Percentiles rank a stretch among this genome's conserved stretches.
phyloP scores from a whole-genome alignment of 345 rosid species.

The Euphorbia peplus region DNA sequence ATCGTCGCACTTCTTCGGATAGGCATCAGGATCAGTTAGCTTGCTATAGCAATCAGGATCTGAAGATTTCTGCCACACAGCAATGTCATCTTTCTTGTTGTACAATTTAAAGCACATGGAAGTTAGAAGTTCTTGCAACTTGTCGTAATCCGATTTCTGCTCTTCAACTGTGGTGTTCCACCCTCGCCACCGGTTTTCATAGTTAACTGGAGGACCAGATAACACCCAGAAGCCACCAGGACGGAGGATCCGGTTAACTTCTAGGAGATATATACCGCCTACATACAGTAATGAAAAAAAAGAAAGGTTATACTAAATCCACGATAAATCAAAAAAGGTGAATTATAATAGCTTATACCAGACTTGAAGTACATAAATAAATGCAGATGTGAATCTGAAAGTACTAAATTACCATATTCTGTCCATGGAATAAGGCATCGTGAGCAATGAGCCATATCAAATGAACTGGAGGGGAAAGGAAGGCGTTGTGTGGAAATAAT shows the following conservation, averaged over 20 bases:
- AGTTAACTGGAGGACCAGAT: conserved; percentile 97
- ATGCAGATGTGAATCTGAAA: background rate
- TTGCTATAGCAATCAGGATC: conserved; percentile 66
- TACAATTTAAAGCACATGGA: conserved; percentile 94
- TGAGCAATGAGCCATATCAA: conserved; percentile 99
- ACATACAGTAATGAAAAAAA: conserved; percentile 13
- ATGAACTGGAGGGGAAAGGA: conserved; percentile 92
- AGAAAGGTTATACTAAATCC: conserved; percentile 7
- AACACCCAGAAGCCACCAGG: conserved; percentile 99
- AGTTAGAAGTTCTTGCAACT: conserved; percentile 66
- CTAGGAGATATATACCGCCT: conserved; percentile 96
- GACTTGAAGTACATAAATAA: too few species aligned
- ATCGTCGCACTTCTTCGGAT: conserved; percentile 90
- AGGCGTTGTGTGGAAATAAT: conserved; percentile 95
- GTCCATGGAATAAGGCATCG: conserved; percentile 99
- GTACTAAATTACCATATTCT: conserved; percentile 66
- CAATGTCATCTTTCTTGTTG: conserved; percentile 81
- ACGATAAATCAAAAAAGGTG: too few species aligned
- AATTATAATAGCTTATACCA: too few species aligned
- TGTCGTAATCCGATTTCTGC: conserved; percentile 82
- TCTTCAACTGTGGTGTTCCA: conserved; percentile 97
- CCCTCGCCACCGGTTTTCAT: conserved; percentile 85
- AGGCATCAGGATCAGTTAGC: conserved; percentile 62
- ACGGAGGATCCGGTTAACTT: conserved; percentile 84
- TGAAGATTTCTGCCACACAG: conserved; percentile 88